Evolutionary conservation across 495 filamentous ascomycete species (phyloP), one percentile per base, ranked within the genome.

Genomic region (Parmelia sp.): DNA sequence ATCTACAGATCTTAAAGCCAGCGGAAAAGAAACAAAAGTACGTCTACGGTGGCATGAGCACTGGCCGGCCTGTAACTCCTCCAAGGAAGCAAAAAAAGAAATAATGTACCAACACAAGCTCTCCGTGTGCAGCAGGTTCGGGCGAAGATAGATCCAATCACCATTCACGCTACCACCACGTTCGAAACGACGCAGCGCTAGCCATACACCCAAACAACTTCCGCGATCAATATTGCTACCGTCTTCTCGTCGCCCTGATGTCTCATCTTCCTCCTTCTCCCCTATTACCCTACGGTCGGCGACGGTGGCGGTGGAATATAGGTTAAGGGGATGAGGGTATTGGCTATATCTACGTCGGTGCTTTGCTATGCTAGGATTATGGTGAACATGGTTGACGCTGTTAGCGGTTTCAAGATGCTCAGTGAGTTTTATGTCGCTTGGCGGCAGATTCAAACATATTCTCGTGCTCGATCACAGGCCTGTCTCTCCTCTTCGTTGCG

Each of bases 21-120:
- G 94, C 94, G 78, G 94, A 98, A 85, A 98, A 98, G 87, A 98
- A 98, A 89, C 93, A 96, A 91, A 98, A 98, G 91, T 98, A 96
- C 84, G 93, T 96, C 75, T 89, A 90, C 80, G 86, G 87, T 82
- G 86, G 89, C 82, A 86, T 92, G 81, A 90, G 89, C 81, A 84
- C 87, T 80, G 85, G 87, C 85, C 87, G 87, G 79, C 84, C 89
- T 79, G 83, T 89, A 79, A 94, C 89, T 86, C 88, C 90, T 85
- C 90, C 89, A 79, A 88, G 90, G 86, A 93, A 90, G 78, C 86
- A 90, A 80, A 88, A 90, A 81, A 90, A 91, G 82, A 87, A 88
- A 78, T 91, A 85, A 86, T 73, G 80, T 68, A 75, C 81, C 79
- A 82, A 88, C 90, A 87, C 90, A 84, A 91, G 89, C 84, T 86